Evolutionary conservation across 345 rosid genomes (phyloP), one percentile per base, ranked within the genome.

Genomic region (Barbarea vulgaris): DNA sequence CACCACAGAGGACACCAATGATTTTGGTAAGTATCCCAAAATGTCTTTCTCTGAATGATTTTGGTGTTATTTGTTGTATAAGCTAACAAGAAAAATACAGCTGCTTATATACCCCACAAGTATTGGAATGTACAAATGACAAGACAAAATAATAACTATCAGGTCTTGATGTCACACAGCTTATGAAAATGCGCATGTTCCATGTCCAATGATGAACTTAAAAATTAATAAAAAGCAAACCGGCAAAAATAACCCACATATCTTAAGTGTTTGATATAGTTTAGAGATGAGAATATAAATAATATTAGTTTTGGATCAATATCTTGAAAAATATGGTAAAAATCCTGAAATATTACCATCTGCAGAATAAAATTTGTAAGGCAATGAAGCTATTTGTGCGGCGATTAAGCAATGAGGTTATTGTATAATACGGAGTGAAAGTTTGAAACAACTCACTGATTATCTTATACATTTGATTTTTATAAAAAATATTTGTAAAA

Each of bases 21-120:
- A 12, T 65, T 51, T 65, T 66, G 58, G 77, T 56, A 17, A 17
- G 39, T 66, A 67, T 56, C 48, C 13, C 6, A 64, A 42, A 50
- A 2, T n/a, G n/a, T n/a, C 3, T 24, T 13, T 17, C 21, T 25
- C 17, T 12, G 13, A 47, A 46, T 24, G 13, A 44, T 48, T 25
- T 55, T 11, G 12, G 10, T 30, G 64, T 55, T 54, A 25, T 44
- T 28, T 30, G 44, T 67, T 24, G 25, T 37, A 41, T 66, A 47
- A 50, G 42, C 51, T 57, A 59, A 30, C 36, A 58, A 59, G 5
- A 50, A 62, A 66, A 68, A 52, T 69, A 69, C 75, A 76, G 80
- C 75, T 76, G 41, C 51, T 62, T 76, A 44, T 33, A 62, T 66
- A 57, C 75, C 80, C 80, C 80, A 69, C 80, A 33, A 52, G 64